Percentiles rank a stretch among this genome's conserved stretches.
Conservation (phyloP, 2,329 filamentous ascomycete species). For the Aspergillus pseudonomiae region DNA sequence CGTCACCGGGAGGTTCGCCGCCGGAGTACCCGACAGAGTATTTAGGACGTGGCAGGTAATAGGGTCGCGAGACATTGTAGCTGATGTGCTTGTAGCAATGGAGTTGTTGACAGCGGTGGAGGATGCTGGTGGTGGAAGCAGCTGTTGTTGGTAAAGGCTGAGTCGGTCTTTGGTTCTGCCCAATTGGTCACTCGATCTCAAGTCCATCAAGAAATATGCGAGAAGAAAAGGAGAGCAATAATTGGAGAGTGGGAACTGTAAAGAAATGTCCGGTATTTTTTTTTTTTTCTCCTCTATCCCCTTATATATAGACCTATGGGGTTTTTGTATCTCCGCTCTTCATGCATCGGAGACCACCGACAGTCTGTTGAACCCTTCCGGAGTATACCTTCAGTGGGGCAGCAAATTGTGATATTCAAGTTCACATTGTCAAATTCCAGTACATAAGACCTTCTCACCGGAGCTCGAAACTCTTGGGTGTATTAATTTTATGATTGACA, state of each 20-base stretch:
- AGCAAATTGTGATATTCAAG: background rate
- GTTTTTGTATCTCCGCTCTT: constrained; percentile 26
- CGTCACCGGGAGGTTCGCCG: constrained; percentile 51
- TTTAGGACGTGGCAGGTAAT: constrained; percentile 57
- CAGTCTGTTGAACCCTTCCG: constrained; percentile 19
- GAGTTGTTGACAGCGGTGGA: constrained; percentile 15
- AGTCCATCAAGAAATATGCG: constrained; percentile 27
- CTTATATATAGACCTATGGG: constrained; percentile 5
- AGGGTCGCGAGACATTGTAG: constrained; percentile 45
- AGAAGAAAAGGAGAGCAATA: background rate
- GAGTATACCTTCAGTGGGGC: constrained; percentile 28
- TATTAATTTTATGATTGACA: background rate
- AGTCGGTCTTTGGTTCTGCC: constrained; percentile 36
- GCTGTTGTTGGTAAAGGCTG: constrained; percentile 38
- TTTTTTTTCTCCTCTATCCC: background rate
- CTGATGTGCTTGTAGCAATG: constrained; percentile 14
- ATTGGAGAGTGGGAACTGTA: constrained; percentile 3
- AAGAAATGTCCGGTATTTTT: background rate
- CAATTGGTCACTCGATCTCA: constrained; percentile 23
- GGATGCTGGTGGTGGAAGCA: constrained; percentile 17
- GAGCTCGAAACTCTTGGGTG: background rate
- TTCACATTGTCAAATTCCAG: constrained; percentile 1
- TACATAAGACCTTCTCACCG: background rate
- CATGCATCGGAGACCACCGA: constrained; percentile 42
- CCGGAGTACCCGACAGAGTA: constrained; percentile 49